Base-by-base conservation (phyloP, 176 grass and related monocot species). In the Juncus inflexus region DNA sequence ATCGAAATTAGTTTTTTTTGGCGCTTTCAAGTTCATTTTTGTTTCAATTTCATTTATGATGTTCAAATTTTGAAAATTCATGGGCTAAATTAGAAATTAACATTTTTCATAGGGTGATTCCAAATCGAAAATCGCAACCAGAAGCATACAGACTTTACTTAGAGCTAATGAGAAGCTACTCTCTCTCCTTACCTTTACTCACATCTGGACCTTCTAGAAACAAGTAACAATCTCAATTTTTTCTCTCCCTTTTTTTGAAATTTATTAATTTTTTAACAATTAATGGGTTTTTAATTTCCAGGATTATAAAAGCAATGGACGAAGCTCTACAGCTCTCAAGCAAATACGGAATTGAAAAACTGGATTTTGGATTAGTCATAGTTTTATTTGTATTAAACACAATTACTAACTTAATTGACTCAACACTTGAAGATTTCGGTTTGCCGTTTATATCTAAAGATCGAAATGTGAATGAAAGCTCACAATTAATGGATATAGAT, bases 391-490 rank as follows among this genome's bases (percentile, higher is more conserved):
- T 77, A 43, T 38, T 67, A 13, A 52, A 75, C 50, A 58, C 61
- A 63, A 63, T 63, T 5, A 75, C 60, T 50, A 58, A 55, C 72
- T 78, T 99, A 69, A 78, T 99, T 9, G 83, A 92, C 13, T 84
- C 68, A 42, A 72, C 69, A 40, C 80, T 99, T 10, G 89, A 92
- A 76, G 94, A 92, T 45, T 99, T 82, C 63, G 83, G 83, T 16
- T 73, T 86, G 57, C 75, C 39, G 16, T 69, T 43, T 51, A 5
- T 59, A 15, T 61, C 85, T 14, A 67, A 71, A 9, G 72, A 86
- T 65, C 66, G 12, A 11, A 45, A 53, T 53, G 12, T 77, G 5
- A 64, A 75, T 39, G 72, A 90, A 19, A 50, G 45, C 35, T 80
- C 80, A 78, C 79, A 91, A 15, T 5, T 86, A 60, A 81, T 84